phyloP scores from a whole-genome alignment of 2,329 filamentous ascomycete genomes.

The Aspergillus sp. region DNA sequence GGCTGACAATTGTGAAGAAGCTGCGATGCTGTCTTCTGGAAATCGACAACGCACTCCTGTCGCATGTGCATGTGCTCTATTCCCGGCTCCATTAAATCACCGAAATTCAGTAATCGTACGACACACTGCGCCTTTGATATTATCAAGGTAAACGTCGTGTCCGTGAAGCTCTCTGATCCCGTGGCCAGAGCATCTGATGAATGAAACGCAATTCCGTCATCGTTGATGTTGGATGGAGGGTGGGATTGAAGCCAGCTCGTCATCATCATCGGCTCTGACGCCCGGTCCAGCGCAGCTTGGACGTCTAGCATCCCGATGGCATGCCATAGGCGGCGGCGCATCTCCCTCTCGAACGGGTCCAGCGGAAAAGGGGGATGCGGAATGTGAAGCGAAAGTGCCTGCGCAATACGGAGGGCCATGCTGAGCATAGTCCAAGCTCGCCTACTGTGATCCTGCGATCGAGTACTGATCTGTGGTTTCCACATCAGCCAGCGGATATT shows the following conservation, averaged over 20 bases:
- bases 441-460: constrained; percentile 22
- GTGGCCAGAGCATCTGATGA: constrained; percentile 12
- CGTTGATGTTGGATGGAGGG: constrained; percentile 19
- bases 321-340: constrained; percentile 23
- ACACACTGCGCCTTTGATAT: constrained; percentile 14
- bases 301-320: constrained; percentile 22
- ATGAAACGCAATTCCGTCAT: constrained; percentile 18
- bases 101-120: constrained; percentile 16
- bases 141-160: constrained; percentile 18
- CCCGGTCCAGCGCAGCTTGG: constrained; percentile 20
- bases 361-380: constrained; percentile 20
- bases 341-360: constrained; percentile 19
- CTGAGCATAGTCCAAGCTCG: constrained; percentile 26
- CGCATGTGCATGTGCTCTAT: constrained; percentile 16
- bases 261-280: constrained; percentile 27
- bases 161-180: constrained; percentile 17
- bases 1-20: constrained; percentile 14
- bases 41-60: constrained; percentile 17
- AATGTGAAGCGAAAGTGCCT: constrained; percentile 22
- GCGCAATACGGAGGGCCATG: constrained; percentile 23
- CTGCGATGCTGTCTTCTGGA: constrained; percentile 12
- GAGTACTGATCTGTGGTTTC: constrained; percentile 13
- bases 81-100: constrained; percentile 13
- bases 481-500: not conserved
- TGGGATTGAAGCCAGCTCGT: constrained; percentile 19